Conservation (phyloP, 2,329 filamentous ascomycete genomes). For the Domatiomyces catenatus region DNA sequence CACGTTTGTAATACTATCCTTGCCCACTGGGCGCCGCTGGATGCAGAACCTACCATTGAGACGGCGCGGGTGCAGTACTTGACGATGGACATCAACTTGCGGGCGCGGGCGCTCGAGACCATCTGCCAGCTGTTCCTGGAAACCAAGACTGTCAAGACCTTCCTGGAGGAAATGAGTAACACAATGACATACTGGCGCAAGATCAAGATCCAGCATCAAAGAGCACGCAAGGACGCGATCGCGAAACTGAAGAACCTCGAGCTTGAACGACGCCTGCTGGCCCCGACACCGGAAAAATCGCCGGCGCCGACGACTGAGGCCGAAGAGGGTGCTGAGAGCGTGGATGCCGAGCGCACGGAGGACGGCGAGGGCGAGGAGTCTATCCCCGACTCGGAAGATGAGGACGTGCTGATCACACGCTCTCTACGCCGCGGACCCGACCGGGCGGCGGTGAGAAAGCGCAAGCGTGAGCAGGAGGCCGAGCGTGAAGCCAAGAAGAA, state of each 20-base stretch:
- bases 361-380: constrained; percentile 25
- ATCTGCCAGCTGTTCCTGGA: constrained; percentile 73
- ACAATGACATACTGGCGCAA: constrained; percentile 92
- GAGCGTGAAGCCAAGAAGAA: constrained; percentile 54
- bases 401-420: constrained; percentile 41
- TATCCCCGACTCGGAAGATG: constrained; percentile 49
- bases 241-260: constrained; percentile 33
- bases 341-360: constrained; percentile 41
- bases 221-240: constrained; percentile 49
- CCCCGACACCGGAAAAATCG: constrained; percentile 31
- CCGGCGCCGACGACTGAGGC: constrained; percentile 29
- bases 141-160: constrained; percentile 71
- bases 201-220: constrained; percentile 85
- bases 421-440: constrained; percentile 49
- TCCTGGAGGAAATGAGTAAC: constrained; percentile 82
- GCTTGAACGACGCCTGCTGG: constrained; percentile 32
- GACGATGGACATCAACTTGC: constrained; percentile 64
- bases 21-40: constrained; percentile 61
- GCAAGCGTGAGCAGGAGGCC: constrained; percentile 60
- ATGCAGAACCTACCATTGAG: constrained; percentile 58
- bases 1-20: constrained; percentile 65
- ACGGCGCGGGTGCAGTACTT: constrained; percentile 60
- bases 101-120: constrained; percentile 66
- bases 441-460: constrained; percentile 55
- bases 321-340: constrained; percentile 34